Evolutionary conservation across 768 basidiomycete species (phyloP).

Genomic region (Hericium coralloides): DNA sequence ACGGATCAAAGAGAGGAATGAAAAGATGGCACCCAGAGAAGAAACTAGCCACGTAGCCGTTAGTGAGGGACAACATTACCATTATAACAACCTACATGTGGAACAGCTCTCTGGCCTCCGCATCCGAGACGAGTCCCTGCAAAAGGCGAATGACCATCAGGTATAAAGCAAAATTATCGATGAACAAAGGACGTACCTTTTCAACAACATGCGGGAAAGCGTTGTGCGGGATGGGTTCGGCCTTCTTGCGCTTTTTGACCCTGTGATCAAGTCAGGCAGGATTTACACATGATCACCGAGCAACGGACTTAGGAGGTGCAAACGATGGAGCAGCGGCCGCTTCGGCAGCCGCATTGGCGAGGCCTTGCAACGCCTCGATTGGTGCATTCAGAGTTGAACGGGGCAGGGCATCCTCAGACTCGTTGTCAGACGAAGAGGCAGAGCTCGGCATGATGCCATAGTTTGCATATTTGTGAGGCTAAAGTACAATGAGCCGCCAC

Average conservation of each 20-base stretch:
- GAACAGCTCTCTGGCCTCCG: constrained; percentile 84
- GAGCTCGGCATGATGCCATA: constrained; percentile 86
- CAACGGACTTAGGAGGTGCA: constrained; percentile 46
- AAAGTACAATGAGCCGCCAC: constrained; percentile 15
- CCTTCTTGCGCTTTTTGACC: constrained; percentile 78
- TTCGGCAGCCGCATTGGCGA: constrained; percentile 93
- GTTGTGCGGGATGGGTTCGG: constrained; percentile 75
- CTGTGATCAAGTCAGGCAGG: constrained; percentile 24
- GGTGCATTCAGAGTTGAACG: constrained; percentile 82
- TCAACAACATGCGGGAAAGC: constrained; percentile 87
- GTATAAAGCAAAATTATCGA: neutral
- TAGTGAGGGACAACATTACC: constrained; percentile 1
- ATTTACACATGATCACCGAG: neutral
- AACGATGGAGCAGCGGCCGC: constrained; percentile 74
- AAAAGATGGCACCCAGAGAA: constrained; percentile 95
- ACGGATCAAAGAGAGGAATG: constrained; percentile 89
- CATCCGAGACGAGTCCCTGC: constrained; percentile 77
- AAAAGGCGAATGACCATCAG: neutral
- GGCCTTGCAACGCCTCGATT: constrained; percentile 87
- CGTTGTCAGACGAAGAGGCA: constrained; percentile 81
- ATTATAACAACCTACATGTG: constrained; percentile 55
- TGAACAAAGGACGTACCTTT: constrained; percentile 41
- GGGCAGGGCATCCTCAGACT: constrained; percentile 84
- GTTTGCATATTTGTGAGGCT: constrained; percentile 86
- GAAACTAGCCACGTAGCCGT: constrained; percentile 48